Percentiles rank a stretch among this genome's conserved stretches.
Evolutionary conservation across 352 stramenopile species (phyloP).

Genomic region (Hyaloperonospora arabidopsidis): DNA sequence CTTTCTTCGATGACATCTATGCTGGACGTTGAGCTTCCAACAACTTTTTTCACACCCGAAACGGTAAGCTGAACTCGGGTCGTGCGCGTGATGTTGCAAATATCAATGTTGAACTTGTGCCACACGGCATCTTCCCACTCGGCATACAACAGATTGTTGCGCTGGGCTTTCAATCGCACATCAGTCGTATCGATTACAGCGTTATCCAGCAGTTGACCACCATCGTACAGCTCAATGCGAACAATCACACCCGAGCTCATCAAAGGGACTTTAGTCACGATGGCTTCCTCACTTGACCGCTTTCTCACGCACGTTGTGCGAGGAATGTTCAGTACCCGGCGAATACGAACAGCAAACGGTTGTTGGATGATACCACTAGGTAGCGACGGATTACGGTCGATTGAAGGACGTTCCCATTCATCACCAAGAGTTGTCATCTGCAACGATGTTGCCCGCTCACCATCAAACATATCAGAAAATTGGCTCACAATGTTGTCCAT

Average conservation of each 20-base stretch:
- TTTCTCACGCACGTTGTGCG: slow-evolving; percentile 59
- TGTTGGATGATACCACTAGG: slow-evolving; percentile 53
- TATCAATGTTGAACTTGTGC: slow-evolving; percentile 71
- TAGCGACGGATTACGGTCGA: slow-evolving; percentile 30
- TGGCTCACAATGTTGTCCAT: slow-evolving; percentile 40
- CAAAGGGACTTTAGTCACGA: slow-evolving; percentile 39
- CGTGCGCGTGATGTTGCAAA: slow-evolving; percentile 59
- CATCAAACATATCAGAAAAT: slow-evolving; percentile 50
- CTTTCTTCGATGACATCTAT: slow-evolving; percentile 47
- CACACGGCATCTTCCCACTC: slow-evolving; percentile 70
- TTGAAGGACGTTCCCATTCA: slow-evolving; percentile 51
- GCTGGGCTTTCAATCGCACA: slow-evolving; percentile 62
- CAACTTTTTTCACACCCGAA: slow-evolving; percentile 61
- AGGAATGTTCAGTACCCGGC: slow-evolving; percentile 79
- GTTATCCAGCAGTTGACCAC: slow-evolving; percentile 60
- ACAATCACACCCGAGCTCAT: slow-evolving; percentile 63
- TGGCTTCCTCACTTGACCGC: slow-evolving; percentile 59
- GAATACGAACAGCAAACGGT: slow-evolving; percentile 62
- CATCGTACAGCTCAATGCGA: slow-evolving; percentile 71
- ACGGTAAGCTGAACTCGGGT: slow-evolving; percentile 75
- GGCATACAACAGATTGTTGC: slow-evolving; percentile 59
- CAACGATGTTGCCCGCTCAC: slow-evolving; percentile 46
- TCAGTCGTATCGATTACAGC: slow-evolving; percentile 61
- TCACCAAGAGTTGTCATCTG: slow-evolving; percentile 70
- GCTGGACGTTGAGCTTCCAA: slow-evolving; percentile 33